These are phyloP conservation scores for Fusarium drepaniforme DNA, from an alignment of 2,329 filamentous ascomycete species.

Conservation along the genomic window DNA sequence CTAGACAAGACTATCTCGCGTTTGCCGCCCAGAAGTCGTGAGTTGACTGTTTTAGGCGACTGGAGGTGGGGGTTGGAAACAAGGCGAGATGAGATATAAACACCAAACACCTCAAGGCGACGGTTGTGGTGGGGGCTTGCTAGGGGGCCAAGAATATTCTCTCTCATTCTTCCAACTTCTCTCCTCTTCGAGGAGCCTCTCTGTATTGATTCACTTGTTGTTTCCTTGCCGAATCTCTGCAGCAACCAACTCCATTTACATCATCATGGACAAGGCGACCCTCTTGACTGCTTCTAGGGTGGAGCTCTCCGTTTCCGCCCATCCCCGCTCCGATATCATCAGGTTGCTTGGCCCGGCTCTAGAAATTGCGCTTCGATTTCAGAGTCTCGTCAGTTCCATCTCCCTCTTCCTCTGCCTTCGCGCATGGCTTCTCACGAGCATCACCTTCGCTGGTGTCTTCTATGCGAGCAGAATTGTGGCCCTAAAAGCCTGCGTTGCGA, in stretches of 20 bases:
- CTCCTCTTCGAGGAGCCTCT: slow-evolving; percentile 3
- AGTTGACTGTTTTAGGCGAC: not conserved
- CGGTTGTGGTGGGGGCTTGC: slow-evolving; percentile 2
- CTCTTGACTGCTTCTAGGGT: slow-evolving; percentile 54
- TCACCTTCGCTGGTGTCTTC: slow-evolving; percentile 40
- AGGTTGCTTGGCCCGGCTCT: slow-evolving; percentile 51
- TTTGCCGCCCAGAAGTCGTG: slow-evolving; percentile 22
- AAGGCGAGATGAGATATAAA: slow-evolving; percentile 33
- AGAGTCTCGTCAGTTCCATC: slow-evolving; percentile 48
- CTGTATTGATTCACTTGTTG: not conserved
- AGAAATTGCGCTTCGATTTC: slow-evolving; percentile 50
- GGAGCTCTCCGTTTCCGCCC: slow-evolving; percentile 47
- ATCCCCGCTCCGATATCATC: slow-evolving; percentile 48
- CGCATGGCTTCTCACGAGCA: slow-evolving; percentile 47
- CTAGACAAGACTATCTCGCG: slow-evolving; percentile 16
- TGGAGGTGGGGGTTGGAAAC: slow-evolving; percentile 20
- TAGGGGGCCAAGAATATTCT: slow-evolving; percentile 9
- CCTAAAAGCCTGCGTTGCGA: slow-evolving; percentile 42
- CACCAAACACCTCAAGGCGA: slow-evolving; percentile 20
- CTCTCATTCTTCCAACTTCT: slow-evolving; percentile 1
- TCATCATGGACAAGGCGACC: slow-evolving; percentile 50
- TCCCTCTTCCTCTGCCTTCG: slow-evolving; percentile 49
- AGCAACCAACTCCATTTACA: slow-evolving; percentile 19
- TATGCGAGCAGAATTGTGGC: slow-evolving; percentile 44
- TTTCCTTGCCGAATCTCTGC: not conserved